Conservation (phyloP, 805 yeast genomes). For the Pichia heedii region DNA sequence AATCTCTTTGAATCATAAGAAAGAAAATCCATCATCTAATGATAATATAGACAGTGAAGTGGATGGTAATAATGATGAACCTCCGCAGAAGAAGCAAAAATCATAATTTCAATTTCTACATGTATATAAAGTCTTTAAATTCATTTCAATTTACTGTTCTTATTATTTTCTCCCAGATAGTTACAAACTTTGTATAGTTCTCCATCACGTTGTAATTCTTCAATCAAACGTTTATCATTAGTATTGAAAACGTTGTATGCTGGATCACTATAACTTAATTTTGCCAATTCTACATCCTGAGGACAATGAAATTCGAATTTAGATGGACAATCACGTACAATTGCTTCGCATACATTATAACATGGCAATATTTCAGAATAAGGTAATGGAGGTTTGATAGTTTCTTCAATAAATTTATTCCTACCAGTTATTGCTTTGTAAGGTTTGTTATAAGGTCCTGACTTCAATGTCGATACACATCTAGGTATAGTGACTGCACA, state of each 20-base stretch:
- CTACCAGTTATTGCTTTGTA: conserved; percentile 49
- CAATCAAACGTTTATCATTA: not conserved
- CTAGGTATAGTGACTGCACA: conserved; percentile 85
- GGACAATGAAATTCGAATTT: conserved; percentile 76
- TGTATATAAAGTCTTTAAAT: not conserved
- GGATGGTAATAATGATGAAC: not conserved
- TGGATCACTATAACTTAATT: conserved; percentile 31
- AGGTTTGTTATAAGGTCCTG: conserved; percentile 34
- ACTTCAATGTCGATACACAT: conserved; percentile 44
- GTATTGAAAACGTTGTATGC: conserved; percentile 8
- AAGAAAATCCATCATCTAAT: conserved; percentile 2
- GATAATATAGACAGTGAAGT: conserved; percentile 2
- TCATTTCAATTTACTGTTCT: too few relatives aligned
- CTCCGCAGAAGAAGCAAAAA: conserved; percentile 3
- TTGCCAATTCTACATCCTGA: conserved; percentile 24
- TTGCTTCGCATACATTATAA: conserved; percentile 63
- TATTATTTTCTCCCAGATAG: conserved; percentile 23
- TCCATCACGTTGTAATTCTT: not conserved
- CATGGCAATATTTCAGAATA: conserved; percentile 88
- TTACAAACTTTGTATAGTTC: conserved; percentile 32
- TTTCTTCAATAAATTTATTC: conserved; percentile 43
- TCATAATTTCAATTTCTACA: not conserved
- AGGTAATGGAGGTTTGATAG: conserved; percentile 42
- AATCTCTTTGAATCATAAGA: conserved; percentile 11
- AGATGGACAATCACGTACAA: conserved; percentile 79